Conservation (phyloP, 1,139 yeast species). For the Geotrichum histeridarum region DNA sequence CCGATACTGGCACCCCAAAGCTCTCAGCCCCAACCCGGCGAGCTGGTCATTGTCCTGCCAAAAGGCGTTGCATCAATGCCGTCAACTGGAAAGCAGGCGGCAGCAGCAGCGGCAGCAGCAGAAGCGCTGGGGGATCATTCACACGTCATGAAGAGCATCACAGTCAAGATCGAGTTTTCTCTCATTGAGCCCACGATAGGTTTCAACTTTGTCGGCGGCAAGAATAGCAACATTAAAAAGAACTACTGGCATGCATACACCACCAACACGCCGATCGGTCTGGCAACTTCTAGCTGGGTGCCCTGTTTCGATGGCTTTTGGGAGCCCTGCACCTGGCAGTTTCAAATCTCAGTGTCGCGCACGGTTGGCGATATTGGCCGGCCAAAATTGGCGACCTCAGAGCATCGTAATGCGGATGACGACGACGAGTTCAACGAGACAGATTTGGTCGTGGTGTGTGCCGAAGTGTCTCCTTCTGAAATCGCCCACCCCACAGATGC, state of each 20-base stretch:
- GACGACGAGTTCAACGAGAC: slow-evolving; percentile 46
- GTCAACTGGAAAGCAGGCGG: slow-evolving; percentile 26
- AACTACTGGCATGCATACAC: slow-evolving; percentile 83
- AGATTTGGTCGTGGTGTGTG: slow-evolving; percentile 69
- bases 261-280: slow-evolving; percentile 66
- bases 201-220: slow-evolving; percentile 61
- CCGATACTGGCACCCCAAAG: slow-evolving; percentile 39
- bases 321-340: slow-evolving; percentile 90
- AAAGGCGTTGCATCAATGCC: slow-evolving; percentile 47
- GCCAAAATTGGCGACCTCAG: slow-evolving; percentile 9
- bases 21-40: slow-evolving; percentile 51
- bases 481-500: slow-evolving; percentile 50
- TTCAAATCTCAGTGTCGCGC: slow-evolving; percentile 77
- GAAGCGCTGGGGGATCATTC: slow-evolving; percentile 20
- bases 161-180: slow-evolving; percentile 63
- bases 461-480: slow-evolving; percentile 58
- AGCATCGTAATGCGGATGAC: slow-evolving; percentile 34
- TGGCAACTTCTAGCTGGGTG: slow-evolving; percentile 90
- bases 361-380: slow-evolving; percentile 66
- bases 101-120: slow-evolving; percentile 29
- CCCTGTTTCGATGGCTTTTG: slow-evolving; percentile 90
- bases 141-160: slow-evolving; percentile 47
- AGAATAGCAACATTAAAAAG: slow-evolving; percentile 35
- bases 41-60: slow-evolving; percentile 66
- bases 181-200: slow-evolving; percentile 70